Evolutionary conservation across 345 rosid species (phyloP).

Genomic region (Mangifera indica): DNA sequence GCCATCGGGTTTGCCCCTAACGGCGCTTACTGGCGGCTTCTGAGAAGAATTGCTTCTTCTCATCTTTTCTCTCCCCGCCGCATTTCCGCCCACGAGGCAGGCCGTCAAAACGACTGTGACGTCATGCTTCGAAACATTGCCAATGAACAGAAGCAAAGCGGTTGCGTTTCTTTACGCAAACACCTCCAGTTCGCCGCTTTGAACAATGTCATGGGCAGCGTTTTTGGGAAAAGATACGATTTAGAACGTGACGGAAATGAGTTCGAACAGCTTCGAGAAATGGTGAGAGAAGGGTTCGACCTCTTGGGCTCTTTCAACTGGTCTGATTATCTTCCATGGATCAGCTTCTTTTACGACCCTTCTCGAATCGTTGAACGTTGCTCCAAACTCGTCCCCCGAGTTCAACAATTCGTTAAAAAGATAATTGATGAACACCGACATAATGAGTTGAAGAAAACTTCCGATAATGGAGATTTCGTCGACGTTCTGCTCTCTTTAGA

Average conservation of each 20-base stretch:
- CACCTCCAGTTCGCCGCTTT: slow-evolving; percentile 77
- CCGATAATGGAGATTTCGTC: slow-evolving; percentile 60
- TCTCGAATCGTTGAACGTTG: slow-evolving; percentile 56
- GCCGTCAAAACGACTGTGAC: slow-evolving; percentile 54
- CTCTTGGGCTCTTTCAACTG: slow-evolving; percentile 81
- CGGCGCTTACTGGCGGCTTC: slow-evolving; percentile 80
- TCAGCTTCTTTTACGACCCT: slow-evolving; percentile 59
- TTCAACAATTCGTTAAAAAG: slow-evolving; percentile 45
- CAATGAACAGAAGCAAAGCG: slow-evolving; percentile 37
- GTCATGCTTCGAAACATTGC: slow-evolving; percentile 44
- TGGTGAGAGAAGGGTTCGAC: slow-evolving; percentile 85
- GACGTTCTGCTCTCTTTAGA: slow-evolving; percentile 75
- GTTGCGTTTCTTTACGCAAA: slow-evolving; percentile 48
- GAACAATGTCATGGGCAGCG: slow-evolving; percentile 85
- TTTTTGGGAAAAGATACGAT: slow-evolving; percentile 70
- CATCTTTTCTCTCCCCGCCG: slow-evolving; percentile 74
- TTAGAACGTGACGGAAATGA: slow-evolving; percentile 26
- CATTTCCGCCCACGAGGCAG: slow-evolving; percentile 55
- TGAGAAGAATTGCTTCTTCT: slow-evolving; percentile 70
- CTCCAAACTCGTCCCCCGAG: slow-evolving; percentile 67
- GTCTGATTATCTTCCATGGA: slow-evolving; percentile 75
- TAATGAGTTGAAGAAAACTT: slow-evolving; percentile 14
- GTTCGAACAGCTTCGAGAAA: slow-evolving; percentile 46
- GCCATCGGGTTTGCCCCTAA: slow-evolving; percentile 94
- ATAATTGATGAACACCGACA: slow-evolving; percentile 60